phyloP scores from a whole-genome alignment of 176 grass and related monocot genomes.

The maize (Zea mays) region DNA sequence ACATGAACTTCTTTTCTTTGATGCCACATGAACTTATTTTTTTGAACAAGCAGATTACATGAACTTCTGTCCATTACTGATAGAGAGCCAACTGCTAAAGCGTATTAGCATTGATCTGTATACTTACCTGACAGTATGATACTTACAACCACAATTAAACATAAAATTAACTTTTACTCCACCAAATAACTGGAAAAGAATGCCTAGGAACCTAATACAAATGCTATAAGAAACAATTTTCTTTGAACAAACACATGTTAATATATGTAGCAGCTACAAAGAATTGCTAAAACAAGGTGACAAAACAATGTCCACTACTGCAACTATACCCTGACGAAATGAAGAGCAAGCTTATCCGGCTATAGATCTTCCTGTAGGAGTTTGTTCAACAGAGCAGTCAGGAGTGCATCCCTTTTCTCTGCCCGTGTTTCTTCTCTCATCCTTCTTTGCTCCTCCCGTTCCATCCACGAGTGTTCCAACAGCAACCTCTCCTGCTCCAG shows the following conservation, averaged over 20 bases:
- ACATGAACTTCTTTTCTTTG: slow-evolving; percentile 1
- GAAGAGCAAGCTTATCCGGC: slow-evolving; percentile 6
- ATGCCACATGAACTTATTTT: background rate
- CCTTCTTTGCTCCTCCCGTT: slow-evolving; percentile 63
- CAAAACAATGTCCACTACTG: slow-evolving; percentile 33
- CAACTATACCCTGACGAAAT: slow-evolving; percentile 9
- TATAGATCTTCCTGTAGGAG: slow-evolving; percentile 55
- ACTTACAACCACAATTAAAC: slow-evolving; percentile 31
- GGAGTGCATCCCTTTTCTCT: slow-evolving; percentile 56
- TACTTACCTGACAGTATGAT: background rate
- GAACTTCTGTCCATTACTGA: slow-evolving; percentile 10
- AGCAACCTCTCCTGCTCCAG: slow-evolving; percentile 82
- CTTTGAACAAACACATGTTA: slow-evolving; percentile 24
- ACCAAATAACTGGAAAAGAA: slow-evolving; percentile 8
- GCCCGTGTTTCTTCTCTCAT: slow-evolving; percentile 56
- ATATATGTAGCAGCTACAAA: slow-evolving; percentile 46
- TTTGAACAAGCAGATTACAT: background rate
- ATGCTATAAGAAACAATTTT: slow-evolving; percentile 22
- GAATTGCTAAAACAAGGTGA: slow-evolving; percentile 37
- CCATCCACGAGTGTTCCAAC: slow-evolving; percentile 76
- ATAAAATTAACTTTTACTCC: slow-evolving; percentile 17
- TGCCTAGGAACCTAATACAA: slow-evolving; percentile 15
- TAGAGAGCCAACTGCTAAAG: background rate
- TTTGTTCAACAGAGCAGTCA: slow-evolving; percentile 53
- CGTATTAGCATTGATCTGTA: slow-evolving; percentile 11